Evolutionary conservation across 1,284 basidiomycete genomes (phyloP), one percentile per base, ranked within the genome.

Genomic region (Cryptococcus deneoformans): DNA sequence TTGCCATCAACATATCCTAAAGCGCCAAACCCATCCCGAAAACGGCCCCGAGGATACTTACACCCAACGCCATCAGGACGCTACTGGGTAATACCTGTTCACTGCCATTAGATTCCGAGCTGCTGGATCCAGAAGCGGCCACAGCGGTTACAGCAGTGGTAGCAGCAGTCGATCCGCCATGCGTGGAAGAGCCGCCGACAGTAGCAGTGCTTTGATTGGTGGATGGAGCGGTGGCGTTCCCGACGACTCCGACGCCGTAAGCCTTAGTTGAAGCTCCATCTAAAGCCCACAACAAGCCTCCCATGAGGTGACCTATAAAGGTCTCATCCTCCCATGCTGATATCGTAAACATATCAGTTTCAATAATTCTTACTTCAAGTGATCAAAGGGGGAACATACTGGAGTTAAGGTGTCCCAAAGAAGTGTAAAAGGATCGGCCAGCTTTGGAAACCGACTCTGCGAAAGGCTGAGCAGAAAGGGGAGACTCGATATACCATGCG

Each of bases 351-450:
- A 29, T 4, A 4, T 29, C 29, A 29, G 5, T 29, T 29, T 29
- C 3, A 4, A 29, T 29, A 29, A 29, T 6, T 36, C 12, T 10
- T 11, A 9, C n/a, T 4, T 7, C 29, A 37, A 5, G 0, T 38
- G 49, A 29, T 37, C 6, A 40, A n/a, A 39, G 39, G 36, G 20
- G 12, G 52, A 6, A 66, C 72, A 48, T 43, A 75, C 74, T 89
- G 65, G 86, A 83, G 66, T 84, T 86, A 56, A 84, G 71, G 70
- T 92, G 89, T 2, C 89, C 89, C 2, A 91, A 79, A 58, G 85
- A 85, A 0, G 89, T 90, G 74, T 89, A 91, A 77, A 87, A 91
- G 61, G 87, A 88, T 46, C 89, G 82, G n/a, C 89, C 89, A 1
- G 84, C 80, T 24, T 78, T 77, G 2, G 75, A 75, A 3, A 78